These are phyloP conservation scores for Aulographum hederae DNA, from an alignment of 2,329 filamentous ascomycete species.

Conservation along the genomic window DNA sequence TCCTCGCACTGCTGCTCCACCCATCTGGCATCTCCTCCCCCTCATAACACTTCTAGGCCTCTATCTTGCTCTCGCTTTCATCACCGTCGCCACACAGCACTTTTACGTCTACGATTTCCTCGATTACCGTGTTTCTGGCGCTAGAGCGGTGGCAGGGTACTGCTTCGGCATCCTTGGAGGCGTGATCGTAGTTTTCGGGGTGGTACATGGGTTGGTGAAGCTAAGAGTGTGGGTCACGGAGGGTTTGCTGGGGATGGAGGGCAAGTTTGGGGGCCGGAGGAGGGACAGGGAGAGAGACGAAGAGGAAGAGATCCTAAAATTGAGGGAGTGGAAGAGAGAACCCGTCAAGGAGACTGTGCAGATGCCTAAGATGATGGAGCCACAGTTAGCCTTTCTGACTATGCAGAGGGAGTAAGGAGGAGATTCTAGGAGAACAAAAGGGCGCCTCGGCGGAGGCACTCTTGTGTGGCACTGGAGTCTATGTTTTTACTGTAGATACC, in stretches of 20 bases:
- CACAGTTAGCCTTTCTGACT: no score
- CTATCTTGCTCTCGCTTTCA: not conserved
- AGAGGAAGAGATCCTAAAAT: no score
- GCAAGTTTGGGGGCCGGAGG: not conserved
- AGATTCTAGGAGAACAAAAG: no score
- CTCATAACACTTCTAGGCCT: not conserved
- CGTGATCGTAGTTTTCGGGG: not conserved
- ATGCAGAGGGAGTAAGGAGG: no score
- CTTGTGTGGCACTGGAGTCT: no score
- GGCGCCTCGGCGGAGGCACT: no score
- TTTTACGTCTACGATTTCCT: not conserved
- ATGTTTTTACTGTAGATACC: no score
- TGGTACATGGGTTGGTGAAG: not conserved
- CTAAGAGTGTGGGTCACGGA: not conserved
- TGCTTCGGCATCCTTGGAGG: not conserved
- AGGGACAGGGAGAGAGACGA: no score
- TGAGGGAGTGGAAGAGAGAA: no score
- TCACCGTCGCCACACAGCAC: not conserved
- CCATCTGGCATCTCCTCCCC: not conserved
- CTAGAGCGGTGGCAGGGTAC: not conserved
- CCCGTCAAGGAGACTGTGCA: no score
- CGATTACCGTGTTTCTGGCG: not conserved
- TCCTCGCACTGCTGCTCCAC: not conserved
- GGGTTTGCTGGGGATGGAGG: not conserved
- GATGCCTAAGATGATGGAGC: no score